Evolutionary conservation across 148 eudicot species (phyloP), one percentile per base, ranked within the genome.

Genomic region (Dianthus caryophyllus): DNA sequence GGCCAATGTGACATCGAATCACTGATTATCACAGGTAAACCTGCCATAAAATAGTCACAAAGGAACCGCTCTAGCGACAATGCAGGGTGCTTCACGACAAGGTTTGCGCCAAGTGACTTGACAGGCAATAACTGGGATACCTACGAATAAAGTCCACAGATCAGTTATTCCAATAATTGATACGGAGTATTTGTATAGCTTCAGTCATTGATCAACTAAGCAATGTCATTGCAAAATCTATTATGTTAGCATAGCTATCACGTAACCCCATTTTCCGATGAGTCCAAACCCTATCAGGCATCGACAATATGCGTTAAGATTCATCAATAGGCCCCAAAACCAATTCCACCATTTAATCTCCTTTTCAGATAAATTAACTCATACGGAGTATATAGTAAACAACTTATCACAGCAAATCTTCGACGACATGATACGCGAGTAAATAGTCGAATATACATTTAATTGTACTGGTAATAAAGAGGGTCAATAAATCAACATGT

Each of bases 1-100:
- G 99, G 97, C 99, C 99, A 94, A 76, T 94, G 90, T 58, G 75
- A 77, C 99, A 94, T 94, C 20, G 84, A 73, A 71, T 90, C 96
- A 66, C 89, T 84, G 66, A 94, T 82, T 67, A 90, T 76, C 71
- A 94, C 97, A 24, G 99, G 99, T 69, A 82, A 68, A 70, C 91
- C 99, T 38, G 82, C 9, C 52, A 85, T 64, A 67, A 78, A 86
- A 80, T 94, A 83, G 65, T 90, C 96, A 21, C 75, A 76, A 77
- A 90, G 70, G 78, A 94, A 94, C 36, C 84, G 84, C 82, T 94
- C 99, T 79, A 94, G 70, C 10, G 99, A 94, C 70, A 88, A 70
- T 49, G 73, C 85, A 41, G 88, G 68, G 51, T 66, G 80, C 79
- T 76, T 85, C 39, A 61, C 71, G 53, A 94, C 84, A 60, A 70